A percentile compares a stretch with the other conserved stretches of the same genome.
Evolutionary conservation across 2,329 filamentous ascomycete genomes (phyloP).

Genomic region (Colletotrichum echinochloae): DNA sequence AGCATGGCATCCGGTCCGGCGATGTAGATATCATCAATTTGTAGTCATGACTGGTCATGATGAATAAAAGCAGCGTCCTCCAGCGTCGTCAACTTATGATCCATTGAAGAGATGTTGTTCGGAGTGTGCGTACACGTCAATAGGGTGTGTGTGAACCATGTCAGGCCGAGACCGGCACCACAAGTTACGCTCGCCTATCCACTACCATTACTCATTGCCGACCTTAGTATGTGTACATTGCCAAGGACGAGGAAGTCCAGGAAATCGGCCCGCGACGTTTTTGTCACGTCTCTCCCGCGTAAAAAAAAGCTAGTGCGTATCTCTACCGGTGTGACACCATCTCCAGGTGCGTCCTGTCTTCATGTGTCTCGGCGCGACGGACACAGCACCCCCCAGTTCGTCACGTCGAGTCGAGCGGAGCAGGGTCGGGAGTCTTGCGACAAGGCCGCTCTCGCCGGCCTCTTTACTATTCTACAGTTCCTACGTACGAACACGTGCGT

Average conservation of each 20-base stretch:
- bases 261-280: no score
- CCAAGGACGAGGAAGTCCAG: no score
- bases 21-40: neutral
- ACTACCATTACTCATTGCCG: no score
- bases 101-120: neutral
- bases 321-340: no score
- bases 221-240: neutral
- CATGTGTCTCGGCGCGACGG: no score
- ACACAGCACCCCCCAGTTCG: no score
- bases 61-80: neutral
- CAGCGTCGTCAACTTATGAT: neutral
- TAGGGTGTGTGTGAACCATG: neutral
- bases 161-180: no score
- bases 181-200: neutral
- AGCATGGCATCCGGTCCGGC: conserved; percentile 12
- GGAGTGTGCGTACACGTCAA: neutral
- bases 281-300: no score
- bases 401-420: neutral
- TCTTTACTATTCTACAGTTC: neutral
- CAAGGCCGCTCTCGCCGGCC: neutral
- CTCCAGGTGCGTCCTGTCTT: no score
- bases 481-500: neutral
- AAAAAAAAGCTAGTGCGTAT: no score
- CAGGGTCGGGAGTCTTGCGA: no score
- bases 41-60: neutral